These are phyloP conservation scores for Cucumis melo DNA, from an alignment of 306 rosid genomes.

Conservation along the genomic window DNA sequence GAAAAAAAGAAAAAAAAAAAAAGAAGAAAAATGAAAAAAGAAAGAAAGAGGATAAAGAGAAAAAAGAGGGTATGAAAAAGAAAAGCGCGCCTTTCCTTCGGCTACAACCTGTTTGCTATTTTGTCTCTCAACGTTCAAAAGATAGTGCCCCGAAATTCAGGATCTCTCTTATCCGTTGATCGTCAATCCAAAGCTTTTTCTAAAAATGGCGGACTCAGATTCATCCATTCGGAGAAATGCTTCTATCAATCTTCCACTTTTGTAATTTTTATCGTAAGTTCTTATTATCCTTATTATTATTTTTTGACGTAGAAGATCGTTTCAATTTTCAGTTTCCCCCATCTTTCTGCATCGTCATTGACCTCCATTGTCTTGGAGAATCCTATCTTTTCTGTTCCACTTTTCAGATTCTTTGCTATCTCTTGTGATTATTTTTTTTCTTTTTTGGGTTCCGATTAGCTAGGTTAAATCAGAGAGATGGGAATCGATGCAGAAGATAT, in stretches of 20 bases:
- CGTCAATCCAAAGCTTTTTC: slow-evolving; percentile 3
- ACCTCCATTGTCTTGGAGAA: not conserved
- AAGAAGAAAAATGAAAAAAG: too few species aligned
- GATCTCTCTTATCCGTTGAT: not conserved
- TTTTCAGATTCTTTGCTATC: not conserved
- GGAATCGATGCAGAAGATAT: slow-evolving; percentile 37
- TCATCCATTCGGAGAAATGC: not conserved
- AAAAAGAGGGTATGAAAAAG: not conserved
- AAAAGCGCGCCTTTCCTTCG: not conserved
- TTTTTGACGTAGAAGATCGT: not conserved
- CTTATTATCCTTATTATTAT: not conserved
- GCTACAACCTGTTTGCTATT: not conserved
- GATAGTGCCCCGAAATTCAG: not conserved
- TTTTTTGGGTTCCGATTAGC: not conserved
- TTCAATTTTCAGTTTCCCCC: not conserved
- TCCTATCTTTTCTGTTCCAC: not conserved
- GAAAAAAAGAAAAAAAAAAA: too few species aligned
- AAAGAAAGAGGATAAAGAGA: not conserved
- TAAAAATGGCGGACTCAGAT: not conserved
- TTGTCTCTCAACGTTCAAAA: not conserved
- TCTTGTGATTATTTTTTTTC: not conserved
- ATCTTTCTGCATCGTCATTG: not conserved
- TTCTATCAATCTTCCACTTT: not conserved
- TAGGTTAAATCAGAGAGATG: slow-evolving; percentile 28
- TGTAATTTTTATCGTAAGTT: not conserved